Evolutionary conservation across 1,139 yeast genomes (phyloP).

Genomic region (Meyerozyma sp.): DNA sequence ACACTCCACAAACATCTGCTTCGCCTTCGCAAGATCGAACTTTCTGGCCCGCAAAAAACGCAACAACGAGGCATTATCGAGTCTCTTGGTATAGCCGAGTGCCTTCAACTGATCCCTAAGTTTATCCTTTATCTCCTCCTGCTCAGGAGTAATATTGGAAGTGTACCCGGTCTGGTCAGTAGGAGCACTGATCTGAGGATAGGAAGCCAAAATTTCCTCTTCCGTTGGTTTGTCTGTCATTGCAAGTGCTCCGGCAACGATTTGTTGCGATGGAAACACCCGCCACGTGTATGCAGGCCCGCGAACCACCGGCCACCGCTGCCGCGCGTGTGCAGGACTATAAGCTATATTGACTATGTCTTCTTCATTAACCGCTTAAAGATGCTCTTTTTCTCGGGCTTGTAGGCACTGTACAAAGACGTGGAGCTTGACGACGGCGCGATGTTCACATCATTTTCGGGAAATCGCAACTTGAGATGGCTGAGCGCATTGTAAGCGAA

Average conservation of each 20-base stretch:
- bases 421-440: neutral
- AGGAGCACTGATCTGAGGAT: constrained; percentile 65
- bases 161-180: constrained; percentile 69
- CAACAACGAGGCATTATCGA: constrained; percentile 85
- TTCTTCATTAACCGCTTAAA: neutral
- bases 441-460: constrained; percentile 6
- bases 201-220: constrained; percentile 34
- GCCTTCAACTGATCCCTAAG: constrained; percentile 55
- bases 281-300: neutral
- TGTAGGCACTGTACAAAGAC: neutral
- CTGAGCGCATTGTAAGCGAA: constrained; percentile 29
- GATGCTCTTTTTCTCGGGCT: neutral
- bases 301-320: neutral
- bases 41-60: constrained; percentile 94
- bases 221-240: constrained; percentile 1
- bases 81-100: constrained; percentile 64
- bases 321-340: neutral
- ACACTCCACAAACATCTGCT: constrained; percentile 78
- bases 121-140: constrained; percentile 52
- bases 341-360: neutral
- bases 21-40: constrained; percentile 76
- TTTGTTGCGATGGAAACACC: neutral
- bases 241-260: neutral
- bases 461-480: constrained; percentile 30
- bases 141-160: constrained; percentile 70